Percentiles rank a stretch among this genome's conserved stretches.
Conservation (phyloP, 768 basidiomycete species). For the Lactifluus hygrophoroides region DNA sequence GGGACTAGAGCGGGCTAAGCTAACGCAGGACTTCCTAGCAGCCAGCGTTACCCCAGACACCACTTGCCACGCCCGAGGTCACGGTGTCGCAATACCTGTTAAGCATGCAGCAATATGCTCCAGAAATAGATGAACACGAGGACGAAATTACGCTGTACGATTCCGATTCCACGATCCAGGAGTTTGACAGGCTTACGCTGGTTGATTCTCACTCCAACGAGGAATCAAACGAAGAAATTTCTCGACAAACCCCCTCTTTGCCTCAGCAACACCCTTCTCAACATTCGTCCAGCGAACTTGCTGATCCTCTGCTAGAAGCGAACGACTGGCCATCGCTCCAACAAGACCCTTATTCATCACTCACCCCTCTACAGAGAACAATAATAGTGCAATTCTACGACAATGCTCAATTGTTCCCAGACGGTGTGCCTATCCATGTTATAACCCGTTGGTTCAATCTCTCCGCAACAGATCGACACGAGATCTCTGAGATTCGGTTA, state of each 20-base stretch:
- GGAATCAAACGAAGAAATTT: not conserved
- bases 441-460: not conserved
- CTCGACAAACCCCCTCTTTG: not conserved
- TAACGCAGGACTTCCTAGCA: not conserved
- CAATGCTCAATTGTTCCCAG: constrained; percentile 5
- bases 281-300: not conserved
- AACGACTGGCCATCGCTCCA: not conserved
- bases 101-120: not conserved
- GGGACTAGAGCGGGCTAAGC: not conserved
- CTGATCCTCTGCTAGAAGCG: not conserved
- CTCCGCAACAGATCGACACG: not conserved
- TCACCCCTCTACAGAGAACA: constrained; percentile 14
- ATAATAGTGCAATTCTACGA: constrained; percentile 18
- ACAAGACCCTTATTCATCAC: constrained; percentile 19
- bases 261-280: not conserved
- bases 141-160: not conserved
- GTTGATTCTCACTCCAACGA: not conserved
- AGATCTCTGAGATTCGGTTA: constrained; percentile 8
- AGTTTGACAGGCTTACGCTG: constrained; percentile 4
- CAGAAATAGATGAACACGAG: not conserved
- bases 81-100: not conserved
- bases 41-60: not conserved
- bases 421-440: constrained; percentile 8
- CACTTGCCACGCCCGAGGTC: not conserved
- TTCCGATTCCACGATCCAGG: not conserved